Conservation (phyloP, 202 grass and related monocot genomes). For the Zoysia matrella region DNA sequence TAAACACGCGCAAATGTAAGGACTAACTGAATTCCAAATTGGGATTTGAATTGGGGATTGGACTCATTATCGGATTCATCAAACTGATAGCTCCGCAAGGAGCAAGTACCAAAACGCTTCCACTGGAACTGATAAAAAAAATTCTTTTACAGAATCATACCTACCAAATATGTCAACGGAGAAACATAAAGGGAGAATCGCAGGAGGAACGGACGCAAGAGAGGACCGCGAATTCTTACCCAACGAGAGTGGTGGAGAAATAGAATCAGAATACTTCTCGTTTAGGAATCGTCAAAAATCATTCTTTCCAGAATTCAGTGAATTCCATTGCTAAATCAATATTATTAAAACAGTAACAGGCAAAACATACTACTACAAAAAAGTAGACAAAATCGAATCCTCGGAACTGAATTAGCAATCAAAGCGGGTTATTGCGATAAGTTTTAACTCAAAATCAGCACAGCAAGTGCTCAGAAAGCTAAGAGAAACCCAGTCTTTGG, state of each 20-base stretch:
- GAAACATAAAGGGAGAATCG: background rate
- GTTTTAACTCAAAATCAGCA: background rate
- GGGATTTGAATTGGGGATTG: background rate
- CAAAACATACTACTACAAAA: background rate
- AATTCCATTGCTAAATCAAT: background rate
- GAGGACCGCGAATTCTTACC: no score
- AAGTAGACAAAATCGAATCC: background rate
- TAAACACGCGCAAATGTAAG: constrained; percentile 11
- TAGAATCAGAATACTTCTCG: background rate
- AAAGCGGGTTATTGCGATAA: background rate
- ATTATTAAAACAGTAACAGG: background rate
- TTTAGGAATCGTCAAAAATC: background rate
- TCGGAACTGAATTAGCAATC: background rate
- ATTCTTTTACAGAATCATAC: no score
- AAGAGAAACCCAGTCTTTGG: background rate
- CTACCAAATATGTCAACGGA: background rate
- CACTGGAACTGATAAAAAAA: background rate
- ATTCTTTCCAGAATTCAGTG: constrained; percentile 2
- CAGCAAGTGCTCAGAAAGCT: background rate
- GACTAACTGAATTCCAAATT: background rate
- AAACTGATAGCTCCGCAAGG: background rate
- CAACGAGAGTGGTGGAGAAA: background rate
- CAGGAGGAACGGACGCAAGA: background rate
- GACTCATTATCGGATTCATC: background rate
- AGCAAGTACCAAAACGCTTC: background rate